Conservation (phyloP, 805 yeast species). For the Wickerhamiella brachini region DNA sequence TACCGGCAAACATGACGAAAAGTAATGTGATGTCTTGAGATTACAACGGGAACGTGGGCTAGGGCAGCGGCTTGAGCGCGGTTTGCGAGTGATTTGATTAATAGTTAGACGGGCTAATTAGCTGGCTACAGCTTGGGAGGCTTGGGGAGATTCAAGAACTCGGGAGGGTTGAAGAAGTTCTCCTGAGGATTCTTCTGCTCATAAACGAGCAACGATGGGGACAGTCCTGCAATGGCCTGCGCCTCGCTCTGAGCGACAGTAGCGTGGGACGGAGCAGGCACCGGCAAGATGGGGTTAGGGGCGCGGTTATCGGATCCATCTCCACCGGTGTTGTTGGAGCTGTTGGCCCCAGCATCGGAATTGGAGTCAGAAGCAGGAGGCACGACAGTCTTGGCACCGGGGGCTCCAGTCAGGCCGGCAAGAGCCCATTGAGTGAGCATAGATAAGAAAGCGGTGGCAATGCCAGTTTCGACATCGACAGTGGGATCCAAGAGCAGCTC, state of each 20-base stretch:
- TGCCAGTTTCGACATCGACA: constrained; percentile 37
- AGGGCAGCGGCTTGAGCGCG: background rate
- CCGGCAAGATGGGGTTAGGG: background rate
- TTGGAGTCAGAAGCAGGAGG: background rate
- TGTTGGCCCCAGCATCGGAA: background rate
- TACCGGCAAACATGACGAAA: background rate
- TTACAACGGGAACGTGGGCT: background rate
- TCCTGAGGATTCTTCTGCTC: background rate
- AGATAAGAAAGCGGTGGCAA: constrained; percentile 47
- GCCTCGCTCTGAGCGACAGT: background rate
- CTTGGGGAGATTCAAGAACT: background rate
- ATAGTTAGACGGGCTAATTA: background rate
- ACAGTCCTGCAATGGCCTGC: background rate
- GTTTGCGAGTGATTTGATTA: background rate
- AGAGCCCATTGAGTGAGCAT: constrained; percentile 58
- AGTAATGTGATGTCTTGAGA: background rate
- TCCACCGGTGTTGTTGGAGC: background rate
- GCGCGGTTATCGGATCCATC: background rate
- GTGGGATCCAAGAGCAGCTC: constrained; percentile 39
- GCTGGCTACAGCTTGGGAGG: background rate
- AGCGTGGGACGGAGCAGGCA: background rate
- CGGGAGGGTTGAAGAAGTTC: constrained; percentile 3
- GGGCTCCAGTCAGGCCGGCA: constrained; percentile 38
- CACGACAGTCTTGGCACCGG: constrained; percentile 1
- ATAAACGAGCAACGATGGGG: background rate